Conservation (phyloP, 148 eudicot species). For the Vaccinium myrtillus region DNA sequence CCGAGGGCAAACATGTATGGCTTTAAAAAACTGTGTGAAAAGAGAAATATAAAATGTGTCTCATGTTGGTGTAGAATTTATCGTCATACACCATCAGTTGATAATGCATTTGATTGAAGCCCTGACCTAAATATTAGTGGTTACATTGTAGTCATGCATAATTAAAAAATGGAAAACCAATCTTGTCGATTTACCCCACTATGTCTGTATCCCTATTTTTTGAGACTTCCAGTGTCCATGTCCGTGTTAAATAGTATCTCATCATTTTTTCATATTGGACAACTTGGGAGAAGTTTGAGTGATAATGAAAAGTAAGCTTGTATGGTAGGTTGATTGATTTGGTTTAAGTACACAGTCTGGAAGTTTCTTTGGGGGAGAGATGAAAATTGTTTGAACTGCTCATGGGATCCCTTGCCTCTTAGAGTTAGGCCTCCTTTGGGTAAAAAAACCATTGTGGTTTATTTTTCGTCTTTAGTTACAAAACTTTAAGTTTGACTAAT, state of each 20-base stretch:
- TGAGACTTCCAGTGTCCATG: background rate
- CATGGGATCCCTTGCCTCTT: background rate
- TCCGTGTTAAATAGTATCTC: background rate
- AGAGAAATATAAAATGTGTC: background rate
- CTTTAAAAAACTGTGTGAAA: background rate
- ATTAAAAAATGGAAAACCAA: background rate
- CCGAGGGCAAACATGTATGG: background rate
- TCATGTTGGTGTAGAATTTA: background rate
- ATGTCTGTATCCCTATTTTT: background rate
- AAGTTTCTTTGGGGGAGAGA: background rate
- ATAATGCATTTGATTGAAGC: background rate
- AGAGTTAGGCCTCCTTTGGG: no score
- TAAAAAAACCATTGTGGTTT: no score
- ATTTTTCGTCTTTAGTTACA: no score
- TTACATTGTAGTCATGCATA: background rate
- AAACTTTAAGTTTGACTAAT: no score
- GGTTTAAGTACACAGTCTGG: background rate
- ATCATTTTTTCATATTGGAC: background rate
- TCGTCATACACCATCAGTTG: background rate
- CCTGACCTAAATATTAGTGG: background rate
- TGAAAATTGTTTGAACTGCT: background rate
- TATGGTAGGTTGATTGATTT: background rate
- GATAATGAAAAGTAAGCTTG: background rate
- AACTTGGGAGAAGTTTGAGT: conserved; percentile 8
- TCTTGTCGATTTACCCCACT: background rate